These are phyloP conservation scores for Penicillium hordei DNA, from an alignment of 2,329 filamentous ascomycete genomes.

Conservation along the genomic window DNA sequence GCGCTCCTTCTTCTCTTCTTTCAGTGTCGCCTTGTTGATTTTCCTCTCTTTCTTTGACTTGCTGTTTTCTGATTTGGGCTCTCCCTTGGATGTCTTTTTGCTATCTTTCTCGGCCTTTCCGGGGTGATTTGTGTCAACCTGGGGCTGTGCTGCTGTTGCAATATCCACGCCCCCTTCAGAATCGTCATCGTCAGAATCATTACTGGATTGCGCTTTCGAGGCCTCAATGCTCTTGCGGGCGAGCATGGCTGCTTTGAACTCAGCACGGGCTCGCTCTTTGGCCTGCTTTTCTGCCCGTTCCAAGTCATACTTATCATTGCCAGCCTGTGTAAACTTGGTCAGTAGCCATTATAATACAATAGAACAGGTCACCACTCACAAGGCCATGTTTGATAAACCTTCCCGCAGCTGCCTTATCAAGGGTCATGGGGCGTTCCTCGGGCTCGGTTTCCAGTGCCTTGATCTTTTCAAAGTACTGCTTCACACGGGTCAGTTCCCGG, in stretches of 20 bases:
- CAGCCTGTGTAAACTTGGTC: conserved; percentile 33
- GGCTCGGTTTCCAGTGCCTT: conserved; percentile 68
- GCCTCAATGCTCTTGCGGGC: conserved; percentile 38
- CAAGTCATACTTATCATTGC: conserved; percentile 54
- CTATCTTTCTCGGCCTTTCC: conserved; percentile 25
- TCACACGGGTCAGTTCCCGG: conserved; percentile 79
- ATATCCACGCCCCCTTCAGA: conserved; percentile 17
- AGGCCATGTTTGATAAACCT: conserved; percentile 81
- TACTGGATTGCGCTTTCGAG: conserved; percentile 20
- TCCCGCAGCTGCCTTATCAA: conserved; percentile 74
- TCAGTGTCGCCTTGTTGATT: conserved; percentile 29
- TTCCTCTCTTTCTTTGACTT: conserved; percentile 30
- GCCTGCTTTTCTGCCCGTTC: conserved; percentile 52
- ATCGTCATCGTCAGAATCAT: conserved; percentile 19
- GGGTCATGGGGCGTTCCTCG: conserved; percentile 56
- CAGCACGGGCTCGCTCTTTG: conserved; percentile 52
- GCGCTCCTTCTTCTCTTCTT: conserved; percentile 30
- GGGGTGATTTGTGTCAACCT: neutral
- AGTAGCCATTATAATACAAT: neutral
- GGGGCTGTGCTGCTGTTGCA: conserved; percentile 5
- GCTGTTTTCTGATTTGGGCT: conserved; percentile 16
- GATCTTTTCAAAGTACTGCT: conserved; percentile 91
- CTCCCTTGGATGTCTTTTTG: conserved; percentile 18
- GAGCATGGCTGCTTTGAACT: conserved; percentile 48
- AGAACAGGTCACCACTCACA: conserved; percentile 47